Percentiles rank a stretch among this genome's conserved stretches.
Conservation (phyloP, 2,329 filamentous ascomycete species). For the Aureobasidium melanogenum region DNA sequence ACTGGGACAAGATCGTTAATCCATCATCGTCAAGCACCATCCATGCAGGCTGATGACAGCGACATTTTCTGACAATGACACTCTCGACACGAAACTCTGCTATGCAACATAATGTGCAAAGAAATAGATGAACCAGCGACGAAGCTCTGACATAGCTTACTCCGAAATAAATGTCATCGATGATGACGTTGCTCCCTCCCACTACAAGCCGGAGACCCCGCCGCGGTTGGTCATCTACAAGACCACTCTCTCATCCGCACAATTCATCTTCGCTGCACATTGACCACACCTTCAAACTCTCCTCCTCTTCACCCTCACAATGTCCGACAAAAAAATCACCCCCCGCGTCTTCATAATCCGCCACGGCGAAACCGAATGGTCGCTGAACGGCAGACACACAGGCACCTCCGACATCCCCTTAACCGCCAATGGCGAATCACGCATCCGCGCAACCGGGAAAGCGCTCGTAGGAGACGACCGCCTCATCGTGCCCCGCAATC, state of each 20-base stretch:
- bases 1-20: too few relatives aligned
- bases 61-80: too few relatives aligned
- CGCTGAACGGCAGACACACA: constrained; percentile 70
- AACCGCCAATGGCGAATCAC: constrained; percentile 60
- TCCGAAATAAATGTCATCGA: background rate
- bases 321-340: constrained; percentile 23
- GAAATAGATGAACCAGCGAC: background rate
- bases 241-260: too few relatives aligned
- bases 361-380: constrained; percentile 95
- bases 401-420: constrained; percentile 78
- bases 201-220: background rate
- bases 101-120: background rate
- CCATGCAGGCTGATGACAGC: too few relatives aligned
- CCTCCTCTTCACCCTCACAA: too few relatives aligned
- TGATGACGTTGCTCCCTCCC: background rate
- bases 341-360: constrained; percentile 51
- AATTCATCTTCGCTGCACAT: too few relatives aligned
- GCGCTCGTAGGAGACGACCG: constrained; percentile 78
- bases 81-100: background rate
- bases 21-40: too few relatives aligned
- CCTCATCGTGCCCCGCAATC: constrained; percentile 71
- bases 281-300: too few relatives aligned
- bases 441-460: constrained; percentile 57
- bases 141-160: background rate
- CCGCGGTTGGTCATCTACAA: background rate